A percentile compares a stretch with the other conserved stretches of the same genome.
phyloP scores from a whole-genome alignment of 2,329 filamentous ascomycete genomes.

The Orbilia brochopaga region DNA sequence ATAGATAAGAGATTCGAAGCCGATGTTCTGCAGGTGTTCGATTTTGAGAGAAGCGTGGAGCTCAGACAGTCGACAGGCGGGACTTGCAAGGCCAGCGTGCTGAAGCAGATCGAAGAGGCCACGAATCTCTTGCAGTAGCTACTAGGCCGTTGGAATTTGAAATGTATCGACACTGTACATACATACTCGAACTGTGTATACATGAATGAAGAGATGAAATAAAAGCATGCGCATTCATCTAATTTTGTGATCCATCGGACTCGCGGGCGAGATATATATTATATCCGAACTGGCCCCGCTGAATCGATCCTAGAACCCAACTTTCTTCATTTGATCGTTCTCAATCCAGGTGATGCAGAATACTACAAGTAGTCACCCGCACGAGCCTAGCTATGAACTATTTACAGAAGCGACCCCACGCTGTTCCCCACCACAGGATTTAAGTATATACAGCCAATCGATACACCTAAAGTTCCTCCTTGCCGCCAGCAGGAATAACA shows the following conservation, averaged over 20 bases:
- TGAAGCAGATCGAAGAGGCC: slow-evolving; percentile 67
- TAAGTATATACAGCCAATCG: neutral
- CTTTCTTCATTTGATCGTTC: no score
- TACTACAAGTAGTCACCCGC: no score
- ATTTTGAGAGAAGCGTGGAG: slow-evolving; percentile 85
- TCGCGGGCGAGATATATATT: no score
- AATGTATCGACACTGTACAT: neutral
- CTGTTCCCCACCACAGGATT: neutral
- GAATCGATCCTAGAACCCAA: no score
- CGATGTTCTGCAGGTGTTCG: slow-evolving; percentile 73
- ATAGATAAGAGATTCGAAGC: slow-evolving; percentile 73
- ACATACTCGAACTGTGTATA: neutral
- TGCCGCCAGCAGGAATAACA: slow-evolving; percentile 63
- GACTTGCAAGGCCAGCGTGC: slow-evolving; percentile 72
- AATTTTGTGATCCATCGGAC: no score
- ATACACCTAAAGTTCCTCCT: slow-evolving; percentile 33
- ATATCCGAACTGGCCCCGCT: no score
- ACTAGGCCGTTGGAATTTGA: no score
- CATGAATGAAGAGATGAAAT: neutral
- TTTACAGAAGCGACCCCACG: no score
- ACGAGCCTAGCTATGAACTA: no score
- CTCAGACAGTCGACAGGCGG: slow-evolving; percentile 76
- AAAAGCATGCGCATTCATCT: no score
- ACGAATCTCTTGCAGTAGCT: slow-evolving; percentile 52
- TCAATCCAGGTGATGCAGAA: no score